Conservation (phyloP, 225 moss, liverwort and hornwort genomes). For the Sphagnum tenellum region DNA sequence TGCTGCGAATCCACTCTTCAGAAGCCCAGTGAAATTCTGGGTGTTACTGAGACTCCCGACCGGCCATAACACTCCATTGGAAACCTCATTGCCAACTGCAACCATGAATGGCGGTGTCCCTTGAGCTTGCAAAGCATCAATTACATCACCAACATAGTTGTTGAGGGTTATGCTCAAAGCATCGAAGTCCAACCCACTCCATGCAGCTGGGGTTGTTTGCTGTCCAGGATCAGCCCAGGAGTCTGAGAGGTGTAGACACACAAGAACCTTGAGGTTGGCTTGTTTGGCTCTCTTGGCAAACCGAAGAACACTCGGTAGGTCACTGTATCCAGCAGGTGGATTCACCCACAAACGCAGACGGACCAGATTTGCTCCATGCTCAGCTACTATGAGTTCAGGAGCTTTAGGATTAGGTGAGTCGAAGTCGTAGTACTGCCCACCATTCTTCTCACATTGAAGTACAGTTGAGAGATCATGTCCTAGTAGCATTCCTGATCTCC, state of each 20-base stretch:
- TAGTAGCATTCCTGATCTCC: slow-evolving; percentile 18
- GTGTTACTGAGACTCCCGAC: slow-evolving; percentile 22
- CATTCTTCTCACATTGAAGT: slow-evolving; percentile 43
- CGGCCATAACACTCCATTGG: slow-evolving; percentile 48
- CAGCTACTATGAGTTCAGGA: slow-evolving; percentile 35
- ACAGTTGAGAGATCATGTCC: slow-evolving; percentile 57
- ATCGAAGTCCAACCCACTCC: slow-evolving; percentile 25
- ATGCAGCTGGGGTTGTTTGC: slow-evolving; percentile 42
- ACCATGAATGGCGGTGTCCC: slow-evolving; percentile 45
- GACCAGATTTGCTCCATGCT: slow-evolving; percentile 44
- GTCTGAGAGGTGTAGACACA: slow-evolving; percentile 50
- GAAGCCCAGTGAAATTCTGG: slow-evolving; percentile 22
- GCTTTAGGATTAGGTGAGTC: slow-evolving; percentile 16
- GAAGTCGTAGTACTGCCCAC: slow-evolving; percentile 42
- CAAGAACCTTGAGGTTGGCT: slow-evolving; percentile 33
- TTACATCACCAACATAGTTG: slow-evolving; percentile 16
- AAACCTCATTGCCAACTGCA: slow-evolving; percentile 44
- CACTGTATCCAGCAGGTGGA: slow-evolving; percentile 41
- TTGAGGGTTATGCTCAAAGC: slow-evolving; percentile 23
- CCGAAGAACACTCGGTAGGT: slow-evolving; percentile 30
- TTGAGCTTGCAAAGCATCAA: slow-evolving; percentile 28
- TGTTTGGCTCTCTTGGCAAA: slow-evolving; percentile 36
- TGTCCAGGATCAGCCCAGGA: slow-evolving; percentile 52
- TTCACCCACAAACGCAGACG: slow-evolving; percentile 53
- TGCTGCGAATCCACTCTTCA: slow-evolving; percentile 27